Base-by-base conservation (phyloP, 2,329 filamentous ascomycete species). In the Arthrobotrys iridis region DNA sequence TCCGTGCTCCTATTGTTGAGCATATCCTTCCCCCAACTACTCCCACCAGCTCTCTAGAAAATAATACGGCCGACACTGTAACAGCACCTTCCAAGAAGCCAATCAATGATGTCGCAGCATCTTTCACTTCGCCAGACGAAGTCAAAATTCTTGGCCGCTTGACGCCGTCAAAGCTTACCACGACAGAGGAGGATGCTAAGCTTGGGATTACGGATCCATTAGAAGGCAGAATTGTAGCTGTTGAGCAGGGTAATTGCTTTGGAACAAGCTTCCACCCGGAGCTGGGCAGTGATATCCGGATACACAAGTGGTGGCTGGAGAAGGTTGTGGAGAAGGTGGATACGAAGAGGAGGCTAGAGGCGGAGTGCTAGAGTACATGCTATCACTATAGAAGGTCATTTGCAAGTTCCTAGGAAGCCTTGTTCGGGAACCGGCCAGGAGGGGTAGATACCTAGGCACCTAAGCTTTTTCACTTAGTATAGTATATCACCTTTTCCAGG, bases 211-310 rank as follows among this genome's bases (percentile, higher is more conserved):
- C 48, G 5, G 65, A 78, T 2, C 46, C 83, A 13, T 83, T 82
- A 15, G 85, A 86, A 45, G 86, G 85, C 1, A 88, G 90, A 1
- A 91, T 96, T 78, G 94, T 98, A 59, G 94, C 94, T 0, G 92
- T 98, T 33, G 87, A 88, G 77, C 93, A 98, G 83, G 92, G 91
- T 0, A 97, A 97, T 82, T 90, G 97, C 0, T 91, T 98, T 79
- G 95, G 93, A 2, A 97, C 91, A 2, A 97, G 93, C 80, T 99
- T 98, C 81, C 95, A 98, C 80, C 95, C 95, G 0, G 95, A 99
- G 82, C 82, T 99, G 82, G 98, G 94, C 0, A 87, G 89, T 5
- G 95, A 99, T 83, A 85, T 89, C 67, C 87, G 95, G 66, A 96
- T 98, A 80, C 95, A 99, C 82, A 86, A 88, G 3, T 98, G 95